Base-by-base conservation (phyloP, 1,284 basidiomycete genomes). In the Polyporus tsugae region DNA sequence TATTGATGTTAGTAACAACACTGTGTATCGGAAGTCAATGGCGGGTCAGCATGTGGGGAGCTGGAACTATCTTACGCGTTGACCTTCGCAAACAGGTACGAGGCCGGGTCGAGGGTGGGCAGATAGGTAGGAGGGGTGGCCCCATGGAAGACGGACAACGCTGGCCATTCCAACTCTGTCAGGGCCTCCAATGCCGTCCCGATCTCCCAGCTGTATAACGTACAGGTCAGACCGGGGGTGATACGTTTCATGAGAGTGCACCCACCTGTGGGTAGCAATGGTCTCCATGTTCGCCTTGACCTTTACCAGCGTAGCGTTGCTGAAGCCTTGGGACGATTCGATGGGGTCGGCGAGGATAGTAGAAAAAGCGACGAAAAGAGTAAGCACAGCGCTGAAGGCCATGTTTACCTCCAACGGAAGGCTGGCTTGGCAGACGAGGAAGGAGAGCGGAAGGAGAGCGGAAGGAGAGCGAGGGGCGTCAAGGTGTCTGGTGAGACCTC, bases 131-230 rank as follows among this genome's bases (percentile, higher is more conserved):
- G 58, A 19, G 83, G 83, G 57, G 82, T 82, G 69, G 80, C 83
- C 64, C 81, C 82, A 11, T 78, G 82, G 72, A 90, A 92, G 39
- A 91, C 87, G 7, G 88, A 88, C 46, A 89, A 76, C 2, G 79
- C 72, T 2, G 87, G 86, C 79, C 86, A 87, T 29, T 85, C 83
- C 59, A 86, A 80, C 78, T 94, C 91, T 35, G 87, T 82, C 55
- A 92, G 77, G 9, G 92, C 89, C 77, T 93, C 83, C 15, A 88
- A 80, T 55, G 86, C 84, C 13, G 90, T 89, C 6, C 92, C 92
- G 63, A 90, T 80, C 75, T 94, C 92, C 92, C 92, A 93, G 72
- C 89, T 91, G 44, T 1, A 17, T 17, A 13, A 33, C 46, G 33
- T 11, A 60, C 9, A 46, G 29, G 15, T 38, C n/a, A 25, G 44